Evolutionary conservation across 768 basidiomycete genomes (phyloP).

Genomic region (Trametes meyenii): DNA sequence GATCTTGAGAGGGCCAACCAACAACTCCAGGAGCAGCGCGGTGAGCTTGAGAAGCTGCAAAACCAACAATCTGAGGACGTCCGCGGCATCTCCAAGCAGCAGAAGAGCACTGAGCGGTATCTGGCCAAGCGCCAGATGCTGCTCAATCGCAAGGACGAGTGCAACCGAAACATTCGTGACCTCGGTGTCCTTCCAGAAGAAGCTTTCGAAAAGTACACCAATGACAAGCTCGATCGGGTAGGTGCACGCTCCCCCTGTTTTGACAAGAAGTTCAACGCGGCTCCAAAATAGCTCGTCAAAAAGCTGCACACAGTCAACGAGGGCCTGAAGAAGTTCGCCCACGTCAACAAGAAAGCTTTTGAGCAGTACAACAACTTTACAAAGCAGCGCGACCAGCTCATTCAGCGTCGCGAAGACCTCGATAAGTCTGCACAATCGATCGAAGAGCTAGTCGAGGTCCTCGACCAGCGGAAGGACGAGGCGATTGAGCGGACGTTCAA

Average conservation of each 20-base stretch:
- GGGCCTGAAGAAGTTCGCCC: constrained; percentile 91
- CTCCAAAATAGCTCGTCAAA: constrained; percentile 72
- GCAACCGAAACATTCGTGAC: constrained; percentile 93
- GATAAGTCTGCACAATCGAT: constrained; percentile 90
- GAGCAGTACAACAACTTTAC: constrained; percentile 99
- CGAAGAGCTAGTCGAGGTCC: constrained; percentile 87
- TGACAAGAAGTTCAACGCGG: neutral
- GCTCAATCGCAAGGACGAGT: constrained; percentile 84
- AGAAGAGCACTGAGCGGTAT: constrained; percentile 95
- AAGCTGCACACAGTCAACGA: constrained; percentile 93
- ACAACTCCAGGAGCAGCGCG: constrained; percentile 68
- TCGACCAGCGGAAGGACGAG: constrained; percentile 97
- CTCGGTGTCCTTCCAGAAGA: constrained; percentile 96
- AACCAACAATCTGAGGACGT: constrained; percentile 85
- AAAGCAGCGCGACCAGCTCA: constrained; percentile 91
- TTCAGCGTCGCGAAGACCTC: constrained; percentile 85
- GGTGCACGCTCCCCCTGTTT: constrained; percentile 30
- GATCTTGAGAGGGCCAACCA: constrained; percentile 63
- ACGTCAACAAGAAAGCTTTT: constrained; percentile 99
- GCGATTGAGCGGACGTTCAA: constrained; percentile 99
- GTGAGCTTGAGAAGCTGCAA: constrained; percentile 73
- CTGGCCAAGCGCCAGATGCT: constrained; percentile 91
- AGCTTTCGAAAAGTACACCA: constrained; percentile 93
- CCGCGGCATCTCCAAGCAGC: constrained; percentile 84
- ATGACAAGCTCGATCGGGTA: constrained; percentile 86